These are phyloP conservation scores for Pyrus pyrifolia DNA, from an alignment of 306 rosid species.

Conservation along the genomic window DNA sequence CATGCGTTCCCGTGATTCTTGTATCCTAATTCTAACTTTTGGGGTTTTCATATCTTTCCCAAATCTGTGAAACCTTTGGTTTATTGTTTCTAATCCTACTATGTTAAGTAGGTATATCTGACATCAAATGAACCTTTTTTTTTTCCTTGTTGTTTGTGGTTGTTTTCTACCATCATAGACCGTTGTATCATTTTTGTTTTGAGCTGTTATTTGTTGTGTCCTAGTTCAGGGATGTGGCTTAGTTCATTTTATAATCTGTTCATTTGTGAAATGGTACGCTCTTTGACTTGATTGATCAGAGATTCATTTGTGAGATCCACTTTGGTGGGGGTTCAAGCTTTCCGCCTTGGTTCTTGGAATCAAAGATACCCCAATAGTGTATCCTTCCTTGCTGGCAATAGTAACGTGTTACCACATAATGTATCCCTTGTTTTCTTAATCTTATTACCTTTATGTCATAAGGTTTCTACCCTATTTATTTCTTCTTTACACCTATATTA, in stretches of 20 bases:
- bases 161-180: not conserved
- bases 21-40: slow-evolving; percentile 59
- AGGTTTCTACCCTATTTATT: not conserved
- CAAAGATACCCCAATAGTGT: slow-evolving; percentile 39
- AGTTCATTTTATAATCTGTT: slow-evolving; percentile 2
- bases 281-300: slow-evolving; percentile 45
- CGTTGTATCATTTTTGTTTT: not conserved
- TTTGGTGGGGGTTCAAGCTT: slow-evolving; percentile 44
- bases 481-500: not conserved
- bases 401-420: slow-evolving; percentile 13
- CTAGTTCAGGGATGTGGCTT: slow-evolving; percentile 5
- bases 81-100: not conserved
- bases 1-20: slow-evolving; percentile 37
- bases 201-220: not conserved
- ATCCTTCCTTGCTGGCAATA: slow-evolving; percentile 50
- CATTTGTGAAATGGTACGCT: slow-evolving; percentile 8
- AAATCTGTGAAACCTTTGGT: not conserved
- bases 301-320: slow-evolving; percentile 34
- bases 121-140: not conserved
- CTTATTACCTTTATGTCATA: not conserved
- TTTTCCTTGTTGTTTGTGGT: not conserved
- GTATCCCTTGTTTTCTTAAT: not conserved
- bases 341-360: slow-evolving; percentile 47
- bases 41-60: slow-evolving; percentile 3
- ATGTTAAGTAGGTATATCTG: slow-evolving; percentile 2